Base-by-base conservation (phyloP, 257 asterid genomes). In the Rauvolfia tetraphylla region DNA sequence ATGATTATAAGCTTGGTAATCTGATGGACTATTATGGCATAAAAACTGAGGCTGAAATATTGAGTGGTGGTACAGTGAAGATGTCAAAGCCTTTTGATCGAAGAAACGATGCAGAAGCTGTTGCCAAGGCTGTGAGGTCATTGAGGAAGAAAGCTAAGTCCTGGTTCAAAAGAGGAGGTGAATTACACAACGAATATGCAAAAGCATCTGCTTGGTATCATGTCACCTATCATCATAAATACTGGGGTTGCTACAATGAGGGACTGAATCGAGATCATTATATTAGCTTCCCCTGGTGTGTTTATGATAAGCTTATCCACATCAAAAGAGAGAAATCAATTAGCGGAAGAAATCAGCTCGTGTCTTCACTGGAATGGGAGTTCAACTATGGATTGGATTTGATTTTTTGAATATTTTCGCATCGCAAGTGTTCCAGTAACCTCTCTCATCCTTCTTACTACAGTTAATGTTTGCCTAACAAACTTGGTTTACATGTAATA, bases 171-270 rank as follows among this genome's bases (percentile, higher is more conserved):
- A 84, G 51, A 75, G 91, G 83, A n/a, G 76, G 82, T 23, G 95
- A 87, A 29, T 23, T 15, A 0, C 86, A 89, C 15, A 90, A 92
- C 56, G 10, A 3, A 27, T 76, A 85, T 34, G 92, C 95, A 2
- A 91, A 88, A 84, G 98, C 97, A 3, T 91, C 96, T 2, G 97
- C 98, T 25, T 92, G 98, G 97, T 94, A 93, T 80, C 90, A 90
- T 25, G 98, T 93, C 68, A 81, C 96, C 0, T 93, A 93, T 80
- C 96, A 93, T 81, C 89, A 77, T 15, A 81, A 71, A 34, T 90
- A 56, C 57, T 93, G 93, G 91, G 97, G 93, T 54, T 29, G 48
- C 54, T 93, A 93, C 80, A 90, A 90, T 7, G 86, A 77, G 69
- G 97, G 88, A 29, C 15, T 85, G 83, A 81, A 81, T 25, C 86